Evolutionary conservation across 352 stramenopile species (phyloP), one percentile per base, ranked within the genome.

Genomic region (Aphanomyces astaci): DNA sequence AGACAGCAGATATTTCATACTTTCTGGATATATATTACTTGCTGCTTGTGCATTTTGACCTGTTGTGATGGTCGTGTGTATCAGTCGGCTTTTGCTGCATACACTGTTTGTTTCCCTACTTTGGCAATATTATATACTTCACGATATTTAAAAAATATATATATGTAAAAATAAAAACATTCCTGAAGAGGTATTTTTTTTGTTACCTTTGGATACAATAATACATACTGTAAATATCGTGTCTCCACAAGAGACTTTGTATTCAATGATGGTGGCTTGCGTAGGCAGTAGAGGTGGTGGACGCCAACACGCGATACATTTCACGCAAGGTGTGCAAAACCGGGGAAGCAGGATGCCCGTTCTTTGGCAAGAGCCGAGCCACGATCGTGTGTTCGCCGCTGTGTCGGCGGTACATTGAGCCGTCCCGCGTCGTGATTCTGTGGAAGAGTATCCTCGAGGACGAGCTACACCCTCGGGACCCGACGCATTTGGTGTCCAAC

Each of bases 371-470:
- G 31, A 59, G 39, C 22, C 62, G 62, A 4, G 62, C 62, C 27
- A 68, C 49, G 3, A 52, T 68, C 24, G 59, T 59, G 11, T 51
- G 62, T 33, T 52, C 49, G 36, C 39, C 49, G 24, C 51, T 68
- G 17, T 68, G 49, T 33, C 49, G 55, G 36, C 43, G 48, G 15
- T 60, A 46, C 27, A 32, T 39, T 28, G 62, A 57, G n/a, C n/a
- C 28, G 27, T 27, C 25, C 17, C 62, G 62, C 13, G 36, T 68
- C 22, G 62, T 68, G 4, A 68, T 68, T 51, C 13, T 68, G 5
- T 68, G 62, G 62, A 68, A 68, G 32, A 52, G 39, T n/a, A 59
- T 68, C 32, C 49, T 68, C 24, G 62, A 68, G n/a, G 62, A 68
- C 33, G 62, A 68, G 32, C 51, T 68, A 9, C 40, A 60, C 43